phyloP scores from a whole-genome alignment of 164 flowering plant genomes.

The Chimonanthus praecox region DNA sequence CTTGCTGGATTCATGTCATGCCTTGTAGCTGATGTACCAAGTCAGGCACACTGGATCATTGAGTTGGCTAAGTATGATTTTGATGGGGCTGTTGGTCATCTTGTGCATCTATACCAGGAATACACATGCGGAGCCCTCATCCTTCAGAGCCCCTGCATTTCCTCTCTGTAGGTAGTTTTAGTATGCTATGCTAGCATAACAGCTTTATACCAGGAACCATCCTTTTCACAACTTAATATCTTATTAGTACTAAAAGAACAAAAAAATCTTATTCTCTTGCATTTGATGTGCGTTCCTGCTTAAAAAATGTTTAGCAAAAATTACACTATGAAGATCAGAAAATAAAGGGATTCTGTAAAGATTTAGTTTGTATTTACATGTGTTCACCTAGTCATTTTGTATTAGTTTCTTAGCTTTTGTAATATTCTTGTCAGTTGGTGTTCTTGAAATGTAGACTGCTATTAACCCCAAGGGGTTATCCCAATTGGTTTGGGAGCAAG shows the following conservation, averaged over 20 bases:
- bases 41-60: slow-evolving; percentile 70
- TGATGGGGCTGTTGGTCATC: slow-evolving; percentile 48
- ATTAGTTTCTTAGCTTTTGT: too few species aligned
- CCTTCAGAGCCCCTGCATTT: slow-evolving; percentile 21
- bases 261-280: not conserved
- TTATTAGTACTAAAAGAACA: not conserved
- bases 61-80: slow-evolving; percentile 78
- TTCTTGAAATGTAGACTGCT: too few species aligned
- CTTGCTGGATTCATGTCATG: slow-evolving; percentile 81
- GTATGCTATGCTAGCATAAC: not conserved
- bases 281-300: not conserved
- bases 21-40: slow-evolving; percentile 64
- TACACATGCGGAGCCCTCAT: slow-evolving; percentile 36
- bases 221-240: not conserved
- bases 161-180: slow-evolving; percentile 33
- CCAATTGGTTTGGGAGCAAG: too few species aligned
- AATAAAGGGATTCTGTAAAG: too few species aligned
- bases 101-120: slow-evolving; percentile 84
- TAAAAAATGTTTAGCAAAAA: too few species aligned
- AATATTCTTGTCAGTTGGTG: too few species aligned
- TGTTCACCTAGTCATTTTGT: too few species aligned
- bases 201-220: not conserved
- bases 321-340: too few species aligned
- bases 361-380: too few species aligned
- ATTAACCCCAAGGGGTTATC: too few species aligned